A percentile compares a stretch with the other conserved stretches of the same genome.
These are phyloP conservation scores for Aspergillus quadrilineatus DNA, from an alignment of 2,329 filamentous ascomycete genomes.

Conservation along the genomic window DNA sequence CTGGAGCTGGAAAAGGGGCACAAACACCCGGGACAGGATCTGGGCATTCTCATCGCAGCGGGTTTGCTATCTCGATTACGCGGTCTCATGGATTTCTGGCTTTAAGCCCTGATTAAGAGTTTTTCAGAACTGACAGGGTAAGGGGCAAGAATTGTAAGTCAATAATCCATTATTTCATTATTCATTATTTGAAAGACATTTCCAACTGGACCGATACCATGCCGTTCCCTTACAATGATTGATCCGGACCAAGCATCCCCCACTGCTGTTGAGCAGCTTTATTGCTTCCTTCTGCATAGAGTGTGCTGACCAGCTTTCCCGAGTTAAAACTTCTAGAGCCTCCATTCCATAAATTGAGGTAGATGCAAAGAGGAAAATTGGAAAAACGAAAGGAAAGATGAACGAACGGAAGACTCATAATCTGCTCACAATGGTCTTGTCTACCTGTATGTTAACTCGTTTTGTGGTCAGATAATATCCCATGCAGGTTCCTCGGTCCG, in stretches of 20 bases:
- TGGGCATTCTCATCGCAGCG: too few relatives aligned
- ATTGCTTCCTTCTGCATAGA: not conserved
- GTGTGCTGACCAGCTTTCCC: not conserved
- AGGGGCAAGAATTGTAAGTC: not conserved
- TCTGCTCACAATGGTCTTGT: constrained; percentile 1
- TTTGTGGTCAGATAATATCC: constrained; percentile 1
- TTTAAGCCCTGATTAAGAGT: not conserved
- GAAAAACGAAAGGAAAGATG: too few relatives aligned
- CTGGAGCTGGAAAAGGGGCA: not conserved
- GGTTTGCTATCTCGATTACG: not conserved
- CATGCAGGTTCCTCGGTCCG: constrained; percentile 8
- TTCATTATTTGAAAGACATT: not conserved
- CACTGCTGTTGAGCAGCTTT: not conserved
- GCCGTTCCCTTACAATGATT: not conserved
- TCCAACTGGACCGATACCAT: not conserved
- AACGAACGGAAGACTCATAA: not conserved
- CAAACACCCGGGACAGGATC: not conserved
- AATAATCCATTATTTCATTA: not conserved
- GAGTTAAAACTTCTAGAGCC: not conserved
- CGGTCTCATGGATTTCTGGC: not conserved
- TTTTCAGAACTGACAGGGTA: not conserved
- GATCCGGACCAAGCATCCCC: not conserved
- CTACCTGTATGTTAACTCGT: constrained; percentile 12
- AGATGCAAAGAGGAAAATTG: not conserved
- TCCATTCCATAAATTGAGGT: not conserved